Conservation (phyloP, 495 filamentous ascomycete genomes). For the Hypomontagnella submonticulosa region DNA sequence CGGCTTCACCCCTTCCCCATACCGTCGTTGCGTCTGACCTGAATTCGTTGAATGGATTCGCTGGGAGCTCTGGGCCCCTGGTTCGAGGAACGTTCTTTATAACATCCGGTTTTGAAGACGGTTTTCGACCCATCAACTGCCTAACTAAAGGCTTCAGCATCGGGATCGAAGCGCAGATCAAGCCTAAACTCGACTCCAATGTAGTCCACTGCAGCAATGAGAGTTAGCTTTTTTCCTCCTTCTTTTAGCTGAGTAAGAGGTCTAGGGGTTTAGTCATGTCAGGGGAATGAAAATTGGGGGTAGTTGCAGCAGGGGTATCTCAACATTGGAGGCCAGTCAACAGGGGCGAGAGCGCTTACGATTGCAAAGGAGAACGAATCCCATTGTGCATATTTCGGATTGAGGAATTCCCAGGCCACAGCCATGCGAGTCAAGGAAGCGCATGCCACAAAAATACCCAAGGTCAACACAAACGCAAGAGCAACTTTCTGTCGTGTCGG, state of each 20-base stretch:
- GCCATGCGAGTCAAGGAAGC: constrained; percentile 50
- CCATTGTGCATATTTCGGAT: constrained; percentile 43
- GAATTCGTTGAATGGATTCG: constrained; percentile 23
- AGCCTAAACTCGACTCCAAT: constrained; percentile 38
- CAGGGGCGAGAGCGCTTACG: neutral
- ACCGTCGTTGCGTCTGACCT: constrained; percentile 37
- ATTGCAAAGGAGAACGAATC: constrained; percentile 42
- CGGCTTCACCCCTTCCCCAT: constrained; percentile 21
- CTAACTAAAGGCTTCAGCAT: constrained; percentile 41
- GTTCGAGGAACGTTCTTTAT: constrained; percentile 36
- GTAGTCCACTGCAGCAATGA: constrained; percentile 29
- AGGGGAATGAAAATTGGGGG: too few relatives aligned
- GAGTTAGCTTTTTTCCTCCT: too few relatives aligned
- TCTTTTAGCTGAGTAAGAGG: too few relatives aligned
- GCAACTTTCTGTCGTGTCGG: constrained; percentile 48
- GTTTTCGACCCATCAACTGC: constrained; percentile 40
- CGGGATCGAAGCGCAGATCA: constrained; percentile 42
- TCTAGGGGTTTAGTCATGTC: too few relatives aligned
- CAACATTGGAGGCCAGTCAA: too few relatives aligned
- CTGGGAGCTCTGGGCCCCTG: constrained; percentile 2
- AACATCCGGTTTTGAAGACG: constrained; percentile 38
- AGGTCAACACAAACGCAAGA: constrained; percentile 49
- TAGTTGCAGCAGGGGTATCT: too few relatives aligned
- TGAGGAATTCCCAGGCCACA: constrained; percentile 41
- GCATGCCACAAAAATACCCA: constrained; percentile 52